These are phyloP conservation scores for Mycena citricolor DNA, from an alignment of 1,284 basidiomycete species.

Conservation along the genomic window DNA sequence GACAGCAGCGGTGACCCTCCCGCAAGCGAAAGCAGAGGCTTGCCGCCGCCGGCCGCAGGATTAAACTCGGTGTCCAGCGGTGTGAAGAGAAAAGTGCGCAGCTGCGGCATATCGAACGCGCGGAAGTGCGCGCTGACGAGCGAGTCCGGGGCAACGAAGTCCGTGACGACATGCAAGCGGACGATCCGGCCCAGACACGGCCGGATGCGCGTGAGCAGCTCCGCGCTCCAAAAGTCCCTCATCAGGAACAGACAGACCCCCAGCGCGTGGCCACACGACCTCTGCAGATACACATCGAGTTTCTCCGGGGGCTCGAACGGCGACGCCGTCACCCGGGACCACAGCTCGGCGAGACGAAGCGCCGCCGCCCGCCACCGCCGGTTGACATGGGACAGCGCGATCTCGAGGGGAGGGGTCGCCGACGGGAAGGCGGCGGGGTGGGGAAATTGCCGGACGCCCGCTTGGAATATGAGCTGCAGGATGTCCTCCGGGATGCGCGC, in stretches of 20 bases:
- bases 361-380: conserved; percentile 16
- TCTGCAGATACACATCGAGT: conserved; percentile 12
- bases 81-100: conserved; percentile 17
- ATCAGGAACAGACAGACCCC: conserved; percentile 15
- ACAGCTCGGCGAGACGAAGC: conserved; percentile 15
- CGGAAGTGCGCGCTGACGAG: conserved; percentile 12
- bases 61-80: conserved; percentile 14
- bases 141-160: conserved; percentile 12
- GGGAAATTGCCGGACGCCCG: conserved; percentile 13
- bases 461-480: conserved; percentile 19
- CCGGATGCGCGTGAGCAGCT: conserved; percentile 8
- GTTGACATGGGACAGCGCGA: conserved; percentile 18
- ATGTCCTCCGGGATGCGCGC: conserved; percentile 21
- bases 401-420: conserved; percentile 8
- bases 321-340: conserved; percentile 15
- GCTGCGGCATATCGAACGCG: conserved; percentile 17
- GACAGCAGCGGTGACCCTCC: conserved; percentile 5
- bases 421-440: conserved; percentile 5
- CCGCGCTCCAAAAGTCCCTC: conserved; percentile 10
- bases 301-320: conserved; percentile 14
- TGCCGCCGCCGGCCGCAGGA: neutral
- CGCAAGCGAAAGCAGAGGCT: conserved; percentile 13
- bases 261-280: conserved; percentile 15
- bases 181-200: conserved; percentile 15
- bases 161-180: conserved; percentile 17